phyloP scores from a whole-genome alignment of 2,329 filamentous ascomycete species.

The Rhexocercosporidium sp. region DNA sequence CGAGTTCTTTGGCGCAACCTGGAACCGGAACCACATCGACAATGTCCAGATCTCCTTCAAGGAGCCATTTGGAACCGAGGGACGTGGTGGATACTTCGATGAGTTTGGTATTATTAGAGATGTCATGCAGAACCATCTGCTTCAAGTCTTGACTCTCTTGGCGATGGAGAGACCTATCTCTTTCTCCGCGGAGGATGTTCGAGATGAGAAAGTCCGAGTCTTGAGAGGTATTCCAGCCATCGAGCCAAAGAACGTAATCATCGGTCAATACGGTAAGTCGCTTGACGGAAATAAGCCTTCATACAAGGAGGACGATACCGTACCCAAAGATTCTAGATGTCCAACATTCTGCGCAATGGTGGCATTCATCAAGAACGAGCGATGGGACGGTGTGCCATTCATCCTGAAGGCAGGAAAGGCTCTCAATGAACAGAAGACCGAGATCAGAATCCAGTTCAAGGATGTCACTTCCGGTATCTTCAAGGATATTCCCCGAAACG shows the following conservation, averaged over 20 bases:
- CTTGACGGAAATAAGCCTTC: constrained; percentile 94
- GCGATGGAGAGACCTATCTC: constrained; percentile 99
- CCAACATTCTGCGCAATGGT: constrained; percentile 98
- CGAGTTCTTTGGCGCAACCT: constrained; percentile 97
- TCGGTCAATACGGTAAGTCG: constrained; percentile 96
- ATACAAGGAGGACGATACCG: constrained; percentile 98
- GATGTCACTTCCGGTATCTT: constrained; percentile 99
- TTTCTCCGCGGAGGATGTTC: constrained; percentile 97
- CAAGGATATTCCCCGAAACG: constrained; percentile 99
- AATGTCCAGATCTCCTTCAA: constrained; percentile 99
- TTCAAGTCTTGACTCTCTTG: constrained; percentile 93
- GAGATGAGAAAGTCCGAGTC: constrained; percentile 97
- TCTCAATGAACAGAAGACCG: constrained; percentile 99
- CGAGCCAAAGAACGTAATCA: constrained; percentile 99
- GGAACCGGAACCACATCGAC: constrained; percentile 99
- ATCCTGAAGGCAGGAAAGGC: constrained; percentile 99
- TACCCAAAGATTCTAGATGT: constrained; percentile 95
- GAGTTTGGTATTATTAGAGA: constrained; percentile 99
- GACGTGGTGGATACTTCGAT: constrained; percentile 97
- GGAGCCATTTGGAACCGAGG: constrained; percentile 98
- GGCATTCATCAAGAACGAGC: constrained; percentile 98
- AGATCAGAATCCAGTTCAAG: constrained; percentile 99
- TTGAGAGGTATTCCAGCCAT: constrained; percentile 92
- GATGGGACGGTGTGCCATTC: constrained; percentile 98
- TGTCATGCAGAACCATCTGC: constrained; percentile 99